Evolutionary conservation across 2,329 filamentous ascomycete species (phyloP).

Genomic region (Penicillium polonicum): DNA sequence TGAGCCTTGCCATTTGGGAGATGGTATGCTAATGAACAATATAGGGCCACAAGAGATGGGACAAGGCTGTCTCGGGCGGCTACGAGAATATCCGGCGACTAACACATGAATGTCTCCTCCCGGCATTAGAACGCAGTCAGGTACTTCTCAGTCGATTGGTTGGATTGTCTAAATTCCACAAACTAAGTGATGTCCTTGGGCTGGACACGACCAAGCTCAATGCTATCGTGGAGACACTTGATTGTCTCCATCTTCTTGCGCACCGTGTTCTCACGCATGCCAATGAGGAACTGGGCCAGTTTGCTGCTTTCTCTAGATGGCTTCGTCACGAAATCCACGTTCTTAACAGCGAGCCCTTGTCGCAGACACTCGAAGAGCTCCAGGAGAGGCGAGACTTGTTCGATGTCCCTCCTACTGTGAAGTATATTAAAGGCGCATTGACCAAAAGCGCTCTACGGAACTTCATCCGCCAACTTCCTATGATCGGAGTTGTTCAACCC

Average conservation of each 20-base stretch:
- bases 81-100: slow-evolving; percentile 75
- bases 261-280: slow-evolving; percentile 70
- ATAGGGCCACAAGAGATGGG: slow-evolving; percentile 91
- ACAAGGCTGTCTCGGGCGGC: slow-evolving; percentile 76
- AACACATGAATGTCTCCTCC: slow-evolving; percentile 83
- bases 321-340: slow-evolving; percentile 78
- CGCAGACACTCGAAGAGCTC: slow-evolving; percentile 64
- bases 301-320: slow-evolving; percentile 78
- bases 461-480: slow-evolving; percentile 50
- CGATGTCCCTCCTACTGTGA: slow-evolving; percentile 69
- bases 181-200: slow-evolving; percentile 63
- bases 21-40: slow-evolving; percentile 6
- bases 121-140: slow-evolving; percentile 77
- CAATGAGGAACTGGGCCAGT: slow-evolving; percentile 75
- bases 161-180: slow-evolving; percentile 79
- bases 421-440: slow-evolving; percentile 74
- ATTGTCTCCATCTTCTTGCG: slow-evolving; percentile 71
- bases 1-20: slow-evolving; percentile 6
- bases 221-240: slow-evolving; percentile 64
- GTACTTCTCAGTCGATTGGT: slow-evolving; percentile 79
- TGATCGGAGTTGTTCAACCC: slow-evolving; percentile 32
- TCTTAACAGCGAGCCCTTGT: slow-evolving; percentile 63
- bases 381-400: slow-evolving; percentile 74
- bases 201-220: slow-evolving; percentile 64
- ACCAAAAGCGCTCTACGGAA: slow-evolving; percentile 62